Base-by-base conservation (phyloP, 257 asterid genomes). In the Penstemon eatonii region DNA sequence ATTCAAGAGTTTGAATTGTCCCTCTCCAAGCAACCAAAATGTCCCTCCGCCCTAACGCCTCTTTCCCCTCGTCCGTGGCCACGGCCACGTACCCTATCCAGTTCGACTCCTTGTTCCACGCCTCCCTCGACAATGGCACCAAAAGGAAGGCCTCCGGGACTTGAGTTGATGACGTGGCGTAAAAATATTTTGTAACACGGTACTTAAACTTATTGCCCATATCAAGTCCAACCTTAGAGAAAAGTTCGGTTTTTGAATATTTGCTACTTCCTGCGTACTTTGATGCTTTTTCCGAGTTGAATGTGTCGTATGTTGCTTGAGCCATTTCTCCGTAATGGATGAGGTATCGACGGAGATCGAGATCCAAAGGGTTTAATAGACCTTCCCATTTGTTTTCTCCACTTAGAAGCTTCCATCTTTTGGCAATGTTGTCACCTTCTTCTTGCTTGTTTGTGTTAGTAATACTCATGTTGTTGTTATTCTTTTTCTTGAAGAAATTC, bases 31-130 rank as follows among this genome's bases (percentile, higher is more conserved):
- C 87, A 6, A 90, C 50, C 75, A 90, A 51, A 53, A 93, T 84
- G 33, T 93, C 98, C 72, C 98, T 84, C 15, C 98, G 73, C 5
- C 97, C 98, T 36, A 93, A 44, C 5, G 66, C 83, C 2, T 6
- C 4, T 41, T 81, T 84, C 63, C 94, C 97, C 56, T 81, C 94
- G 41, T 93, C 95, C 0, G 94, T 90, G 0, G 97, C 92, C 82
- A 90, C 98, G 1, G 90, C 97, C 39, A 87, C 83, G 51, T 64
- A 93, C 46, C 98, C 98, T 0, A 93, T 90, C 95, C 96, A 93
- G 56, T 93, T 93, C 0, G 97, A 90, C 38, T 90, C 96, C 78
- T 73, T 86, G 57, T 86, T 82, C 98, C 97, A 88, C 0, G 90
- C 87, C 71, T 88, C 95, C 12, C 93, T 73, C 0, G 96, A 84